Conservation (phyloP, 306 rosid species). For the Lathyrus tuberosus region DNA sequence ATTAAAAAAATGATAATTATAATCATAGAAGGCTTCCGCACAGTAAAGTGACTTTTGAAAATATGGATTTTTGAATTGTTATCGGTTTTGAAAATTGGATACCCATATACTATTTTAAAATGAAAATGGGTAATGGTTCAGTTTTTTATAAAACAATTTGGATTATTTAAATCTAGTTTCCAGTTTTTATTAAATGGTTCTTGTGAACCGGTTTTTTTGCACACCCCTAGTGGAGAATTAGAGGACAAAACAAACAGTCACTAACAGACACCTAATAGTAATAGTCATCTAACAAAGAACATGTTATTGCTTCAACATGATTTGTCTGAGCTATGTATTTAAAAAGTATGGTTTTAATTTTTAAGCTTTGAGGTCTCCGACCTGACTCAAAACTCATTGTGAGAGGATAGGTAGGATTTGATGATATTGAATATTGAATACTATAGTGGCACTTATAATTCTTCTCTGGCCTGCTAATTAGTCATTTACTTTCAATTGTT, state of each 20-base stretch:
- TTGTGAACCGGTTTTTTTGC: too few species aligned
- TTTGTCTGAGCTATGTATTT: neutral
- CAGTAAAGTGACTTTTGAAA: too few species aligned
- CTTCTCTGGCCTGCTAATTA: constrained; percentile 7
- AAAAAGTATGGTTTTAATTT: neutral
- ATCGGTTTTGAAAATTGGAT: too few species aligned
- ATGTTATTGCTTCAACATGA: constrained; percentile 13
- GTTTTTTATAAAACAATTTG: too few species aligned
- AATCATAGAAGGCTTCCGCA: too few species aligned
- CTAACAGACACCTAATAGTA: neutral
- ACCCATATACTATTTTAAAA: too few species aligned
- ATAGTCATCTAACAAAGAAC: neutral
- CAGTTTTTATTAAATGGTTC: too few species aligned
- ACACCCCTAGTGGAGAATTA: neutral
- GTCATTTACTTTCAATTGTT: constrained; percentile 26
- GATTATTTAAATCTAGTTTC: too few species aligned
- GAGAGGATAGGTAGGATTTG: constrained; percentile 11
- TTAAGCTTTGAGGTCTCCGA: neutral
- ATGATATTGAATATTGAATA: constrained; percentile 6
- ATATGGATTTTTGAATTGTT: too few species aligned
- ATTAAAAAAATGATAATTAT: too few species aligned
- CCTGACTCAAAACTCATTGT: constrained; percentile 11
- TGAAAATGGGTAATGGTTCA: too few species aligned
- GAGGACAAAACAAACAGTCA: neutral
- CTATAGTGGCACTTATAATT: constrained; percentile 24